Percentiles rank a stretch among this genome's conserved stretches.
Conservation (phyloP, 768 basidiomycete genomes). For the Suillus fuscotomentosus region DNA sequence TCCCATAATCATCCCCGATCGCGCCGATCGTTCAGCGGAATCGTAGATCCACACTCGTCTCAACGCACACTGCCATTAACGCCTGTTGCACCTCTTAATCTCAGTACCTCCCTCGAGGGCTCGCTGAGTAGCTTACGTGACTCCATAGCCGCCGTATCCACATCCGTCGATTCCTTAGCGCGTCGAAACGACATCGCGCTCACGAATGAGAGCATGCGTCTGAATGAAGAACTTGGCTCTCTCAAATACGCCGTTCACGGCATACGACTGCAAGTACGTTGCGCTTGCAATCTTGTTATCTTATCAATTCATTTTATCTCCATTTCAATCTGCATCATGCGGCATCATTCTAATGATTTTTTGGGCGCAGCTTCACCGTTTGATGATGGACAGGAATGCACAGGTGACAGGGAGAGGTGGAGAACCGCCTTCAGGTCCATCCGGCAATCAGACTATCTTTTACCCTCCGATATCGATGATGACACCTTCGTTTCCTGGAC, state of each 20-base stretch:
- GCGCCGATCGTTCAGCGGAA: conserved; percentile 15
- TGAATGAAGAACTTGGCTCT: conserved; percentile 72
- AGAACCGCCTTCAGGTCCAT: conserved; percentile 21
- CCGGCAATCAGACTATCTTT: conserved; percentile 20
- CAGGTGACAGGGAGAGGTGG: conserved; percentile 47
- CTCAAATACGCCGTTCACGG: conserved; percentile 71
- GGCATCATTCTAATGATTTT: conserved; percentile 11
- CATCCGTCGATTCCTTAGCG: conserved; percentile 58
- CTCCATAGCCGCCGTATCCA: conserved; percentile 57
- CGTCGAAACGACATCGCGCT: conserved; percentile 64
- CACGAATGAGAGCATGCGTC: conserved; percentile 66
- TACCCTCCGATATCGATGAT: conserved; percentile 26
- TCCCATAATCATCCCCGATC: conserved; percentile 14
- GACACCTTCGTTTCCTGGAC: conserved; percentile 27
- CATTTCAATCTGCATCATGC: conserved; percentile 1
- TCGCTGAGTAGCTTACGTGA: conserved; percentile 57
- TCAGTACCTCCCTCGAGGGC: conserved; percentile 63
- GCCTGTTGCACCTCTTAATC: conserved; percentile 59
- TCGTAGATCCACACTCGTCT: conserved; percentile 22
- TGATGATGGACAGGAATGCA: conserved; percentile 77
- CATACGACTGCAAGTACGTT: conserved; percentile 71
- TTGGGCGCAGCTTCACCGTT: conserved; percentile 51
- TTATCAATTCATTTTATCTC: conserved; percentile 12
- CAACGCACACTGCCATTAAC: conserved; percentile 29
- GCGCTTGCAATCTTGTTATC: not conserved